phyloP scores from a whole-genome alignment of 257 asterid species.

The Fraxinus excelsior region DNA sequence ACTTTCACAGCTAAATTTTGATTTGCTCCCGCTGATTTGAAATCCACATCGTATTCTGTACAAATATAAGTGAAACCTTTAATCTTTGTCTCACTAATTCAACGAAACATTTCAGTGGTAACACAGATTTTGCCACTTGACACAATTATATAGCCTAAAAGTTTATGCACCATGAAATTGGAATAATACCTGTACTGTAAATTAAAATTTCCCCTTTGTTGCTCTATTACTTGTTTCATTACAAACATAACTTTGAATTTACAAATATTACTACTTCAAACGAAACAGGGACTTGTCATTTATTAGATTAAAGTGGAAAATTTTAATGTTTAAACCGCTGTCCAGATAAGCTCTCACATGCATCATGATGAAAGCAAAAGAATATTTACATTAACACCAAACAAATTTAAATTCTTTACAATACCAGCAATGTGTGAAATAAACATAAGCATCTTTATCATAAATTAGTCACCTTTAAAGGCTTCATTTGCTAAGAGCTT shows the following conservation, averaged over 20 bases:
- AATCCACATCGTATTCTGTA: neutral
- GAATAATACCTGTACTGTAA: neutral
- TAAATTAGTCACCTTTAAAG: constrained; percentile 39
- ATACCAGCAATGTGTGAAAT: neutral
- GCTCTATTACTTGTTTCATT: neutral
- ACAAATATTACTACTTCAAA: neutral
- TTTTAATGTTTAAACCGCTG: neutral
- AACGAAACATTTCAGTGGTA: neutral
- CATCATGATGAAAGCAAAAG: neutral
- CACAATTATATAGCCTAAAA: neutral
- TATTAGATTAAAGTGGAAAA: neutral
- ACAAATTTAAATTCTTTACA: neutral
- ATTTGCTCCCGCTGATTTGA: neutral
- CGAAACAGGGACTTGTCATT: neutral
- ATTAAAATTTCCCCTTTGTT: neutral
- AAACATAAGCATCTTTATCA: constrained; percentile 3
- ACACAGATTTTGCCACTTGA: neutral
- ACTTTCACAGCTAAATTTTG: neutral
- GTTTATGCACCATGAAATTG: no score
- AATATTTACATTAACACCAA: neutral
- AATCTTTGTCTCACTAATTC: neutral
- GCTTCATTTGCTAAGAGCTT: constrained; percentile 52
- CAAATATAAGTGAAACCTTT: neutral
- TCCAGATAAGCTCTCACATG: neutral
- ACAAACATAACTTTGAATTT: neutral